Evolutionary conservation across 768 basidiomycete species (phyloP).

Genomic region (Tricholoma flavovirens): DNA sequence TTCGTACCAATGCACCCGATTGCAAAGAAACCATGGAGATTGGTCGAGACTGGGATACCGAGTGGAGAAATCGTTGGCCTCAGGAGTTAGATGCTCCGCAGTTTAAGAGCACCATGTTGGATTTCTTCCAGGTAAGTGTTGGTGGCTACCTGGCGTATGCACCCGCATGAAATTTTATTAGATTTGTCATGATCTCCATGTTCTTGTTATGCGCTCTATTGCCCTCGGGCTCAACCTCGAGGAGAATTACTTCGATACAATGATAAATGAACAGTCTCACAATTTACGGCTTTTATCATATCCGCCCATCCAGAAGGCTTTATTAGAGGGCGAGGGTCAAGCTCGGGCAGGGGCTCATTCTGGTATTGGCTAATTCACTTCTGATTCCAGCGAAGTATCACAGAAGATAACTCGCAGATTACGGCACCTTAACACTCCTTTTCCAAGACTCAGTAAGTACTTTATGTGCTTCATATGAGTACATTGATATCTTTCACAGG

Average conservation of each 20-base stretch:
- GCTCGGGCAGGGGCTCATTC: conserved; percentile 82
- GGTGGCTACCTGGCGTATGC: background rate
- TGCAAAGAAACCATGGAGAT: conserved; percentile 88
- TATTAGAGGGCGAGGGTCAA: conserved; percentile 60
- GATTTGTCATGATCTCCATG: conserved; percentile 74
- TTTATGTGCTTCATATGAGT: background rate
- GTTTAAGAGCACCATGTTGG: conserved; percentile 69
- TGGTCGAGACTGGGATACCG: conserved; percentile 74
- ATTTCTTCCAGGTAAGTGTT: conserved; percentile 59
- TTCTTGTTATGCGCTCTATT: conserved; percentile 77
- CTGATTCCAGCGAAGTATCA: background rate
- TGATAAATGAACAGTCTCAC: conserved; percentile 72
- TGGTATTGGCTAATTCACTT: conserved; percentile 30
- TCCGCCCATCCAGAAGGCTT: conserved; percentile 59
- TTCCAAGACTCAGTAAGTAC: conserved; percentile 66
- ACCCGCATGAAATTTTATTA: conserved; percentile 17
- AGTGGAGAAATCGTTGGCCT: conserved; percentile 81
- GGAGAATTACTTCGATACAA: conserved; percentile 70
- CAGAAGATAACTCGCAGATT: conserved; percentile 39
- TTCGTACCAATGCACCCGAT: conserved; percentile 75
- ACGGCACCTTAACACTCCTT: conserved; percentile 75
- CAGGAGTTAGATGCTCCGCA: conserved; percentile 51
- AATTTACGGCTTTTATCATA: conserved; percentile 79
- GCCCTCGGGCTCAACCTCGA: conserved; percentile 73
- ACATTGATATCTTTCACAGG: conserved; percentile 25